Percentiles rank a stretch among this genome's conserved stretches.
Evolutionary conservation across 2,329 filamentous ascomycete species (phyloP).

Genomic region (Penicillium paneum): DNA sequence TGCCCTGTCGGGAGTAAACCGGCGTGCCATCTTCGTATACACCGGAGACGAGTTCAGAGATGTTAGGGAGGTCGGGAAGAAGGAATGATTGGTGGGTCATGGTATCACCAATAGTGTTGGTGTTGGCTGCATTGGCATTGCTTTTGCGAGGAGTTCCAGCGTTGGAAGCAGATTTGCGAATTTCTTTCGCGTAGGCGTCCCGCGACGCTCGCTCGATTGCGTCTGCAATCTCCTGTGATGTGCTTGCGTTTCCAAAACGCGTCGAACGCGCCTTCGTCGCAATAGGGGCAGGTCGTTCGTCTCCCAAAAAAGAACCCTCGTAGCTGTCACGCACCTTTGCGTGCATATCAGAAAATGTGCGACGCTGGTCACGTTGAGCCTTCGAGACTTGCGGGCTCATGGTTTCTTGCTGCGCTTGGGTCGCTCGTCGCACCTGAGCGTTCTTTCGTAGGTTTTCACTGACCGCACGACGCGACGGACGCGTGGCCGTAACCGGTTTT

Average conservation of each 20-base stretch:
- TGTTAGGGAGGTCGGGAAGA: constrained; percentile 59
- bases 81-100: constrained; percentile 59
- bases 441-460: constrained; percentile 43
- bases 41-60: constrained; percentile 60
- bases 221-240: constrained; percentile 40
- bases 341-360: constrained; percentile 56
- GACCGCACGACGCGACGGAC: constrained; percentile 32
- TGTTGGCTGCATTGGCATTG: constrained; percentile 26
- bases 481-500: constrained; percentile 28
- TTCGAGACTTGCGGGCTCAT: constrained; percentile 39
- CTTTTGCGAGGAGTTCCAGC: constrained; percentile 22
- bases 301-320: constrained; percentile 50
- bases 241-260: constrained; percentile 52
- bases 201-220: constrained; percentile 40
- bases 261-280: constrained; percentile 50
- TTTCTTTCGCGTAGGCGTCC: constrained; percentile 33
- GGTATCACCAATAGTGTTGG: constrained; percentile 43
- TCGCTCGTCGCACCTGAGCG: constrained; percentile 41
- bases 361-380: constrained; percentile 40
- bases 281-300: constrained; percentile 48
- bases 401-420: constrained; percentile 42
- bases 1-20: constrained; percentile 52
- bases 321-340: constrained; percentile 53
- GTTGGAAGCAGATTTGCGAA: constrained; percentile 26
- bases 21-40: constrained; percentile 58